These are phyloP conservation scores for Cyclostephanos tholiformis DNA, from an alignment of 108 stramenopile genomes.

Conservation along the genomic window DNA sequence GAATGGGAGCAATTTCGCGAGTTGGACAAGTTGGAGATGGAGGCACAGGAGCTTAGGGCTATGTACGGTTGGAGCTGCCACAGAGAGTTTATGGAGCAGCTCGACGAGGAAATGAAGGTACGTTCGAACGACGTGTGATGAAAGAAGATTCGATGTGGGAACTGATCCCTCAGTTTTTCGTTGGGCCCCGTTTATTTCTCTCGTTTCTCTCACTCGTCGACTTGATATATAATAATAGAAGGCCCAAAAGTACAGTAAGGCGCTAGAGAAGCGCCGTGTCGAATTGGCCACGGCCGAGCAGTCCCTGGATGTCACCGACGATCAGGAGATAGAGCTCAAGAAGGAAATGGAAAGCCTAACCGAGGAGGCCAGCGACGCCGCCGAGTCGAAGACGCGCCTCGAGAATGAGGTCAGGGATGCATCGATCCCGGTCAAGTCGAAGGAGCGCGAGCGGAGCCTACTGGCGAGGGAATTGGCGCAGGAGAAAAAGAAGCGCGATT, in stretches of 20 bases:
- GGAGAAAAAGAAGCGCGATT: conserved; percentile 36
- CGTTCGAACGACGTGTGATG: not conserved
- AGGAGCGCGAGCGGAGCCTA: conserved; percentile 48
- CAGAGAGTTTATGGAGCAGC: conserved; percentile 32
- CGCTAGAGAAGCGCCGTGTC: conserved; percentile 53
- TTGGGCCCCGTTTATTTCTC: not conserved
- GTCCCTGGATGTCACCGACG: conserved; percentile 50
- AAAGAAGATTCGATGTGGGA: not conserved
- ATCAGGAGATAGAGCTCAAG: conserved; percentile 46
- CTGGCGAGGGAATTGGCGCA: conserved; percentile 42
- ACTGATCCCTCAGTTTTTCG: not conserved
- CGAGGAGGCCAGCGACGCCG: conserved; percentile 63
- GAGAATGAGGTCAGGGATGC: conserved; percentile 61
- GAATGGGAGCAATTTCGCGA: conserved; percentile 73
- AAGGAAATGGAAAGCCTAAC: conserved; percentile 56
- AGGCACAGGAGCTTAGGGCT: conserved; percentile 46
- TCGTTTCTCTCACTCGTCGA: not conserved
- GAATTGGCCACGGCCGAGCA: conserved; percentile 65
- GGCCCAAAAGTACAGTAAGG: conserved; percentile 50
- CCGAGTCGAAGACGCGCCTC: conserved; percentile 53
- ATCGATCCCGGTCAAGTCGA: conserved; percentile 51
- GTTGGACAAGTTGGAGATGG: conserved; percentile 71
- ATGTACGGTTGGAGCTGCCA: conserved; percentile 61
- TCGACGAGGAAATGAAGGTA: conserved; percentile 46
- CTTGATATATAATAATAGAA: conserved; percentile 18